phyloP scores from a whole-genome alignment of 2,329 filamentous ascomycete species.

The Pseudopyricularia javanii region DNA sequence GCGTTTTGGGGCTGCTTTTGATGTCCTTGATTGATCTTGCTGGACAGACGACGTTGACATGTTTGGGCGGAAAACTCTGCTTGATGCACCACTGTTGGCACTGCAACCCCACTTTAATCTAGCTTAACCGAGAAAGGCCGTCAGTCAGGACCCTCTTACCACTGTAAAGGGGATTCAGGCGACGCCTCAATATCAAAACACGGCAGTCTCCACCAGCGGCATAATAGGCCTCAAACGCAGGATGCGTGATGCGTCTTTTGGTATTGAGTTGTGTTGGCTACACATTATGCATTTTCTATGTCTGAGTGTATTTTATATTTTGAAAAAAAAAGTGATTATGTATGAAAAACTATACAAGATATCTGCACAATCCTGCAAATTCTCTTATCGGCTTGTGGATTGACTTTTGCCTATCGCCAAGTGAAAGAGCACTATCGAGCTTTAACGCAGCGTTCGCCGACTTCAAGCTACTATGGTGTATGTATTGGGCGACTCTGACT shows the following conservation, averaged over 20 bases:
- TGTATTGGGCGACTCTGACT: too few species aligned
- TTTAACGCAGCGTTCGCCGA: too few species aligned
- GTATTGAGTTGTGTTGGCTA: too few species aligned
- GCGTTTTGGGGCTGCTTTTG: constrained; percentile 39
- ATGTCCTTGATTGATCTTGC: constrained; percentile 32
- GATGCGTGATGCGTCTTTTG: background rate
- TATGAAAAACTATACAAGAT: too few species aligned
- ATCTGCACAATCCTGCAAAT: too few species aligned
- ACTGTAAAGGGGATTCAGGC: constrained; percentile 1
- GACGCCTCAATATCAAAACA: constrained; percentile 2
- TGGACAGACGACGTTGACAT: constrained; percentile 44
- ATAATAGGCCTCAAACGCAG: background rate
- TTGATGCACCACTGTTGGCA: constrained; percentile 10
- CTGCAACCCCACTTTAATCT: background rate
- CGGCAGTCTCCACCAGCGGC: background rate
- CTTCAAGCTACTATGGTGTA: too few species aligned
- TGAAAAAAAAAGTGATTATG: too few species aligned
- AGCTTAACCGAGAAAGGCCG: constrained; percentile 2
- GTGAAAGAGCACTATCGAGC: too few species aligned
- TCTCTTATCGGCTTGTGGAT: too few species aligned
- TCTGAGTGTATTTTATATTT: too few species aligned
- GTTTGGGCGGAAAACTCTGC: constrained; percentile 46
- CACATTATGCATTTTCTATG: too few species aligned
- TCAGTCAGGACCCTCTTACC: constrained; percentile 1
- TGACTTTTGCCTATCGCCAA: too few species aligned